These are phyloP conservation scores for Nicotiana benthamiana DNA, from an alignment of 257 asterid genomes.

Conservation along the genomic window DNA sequence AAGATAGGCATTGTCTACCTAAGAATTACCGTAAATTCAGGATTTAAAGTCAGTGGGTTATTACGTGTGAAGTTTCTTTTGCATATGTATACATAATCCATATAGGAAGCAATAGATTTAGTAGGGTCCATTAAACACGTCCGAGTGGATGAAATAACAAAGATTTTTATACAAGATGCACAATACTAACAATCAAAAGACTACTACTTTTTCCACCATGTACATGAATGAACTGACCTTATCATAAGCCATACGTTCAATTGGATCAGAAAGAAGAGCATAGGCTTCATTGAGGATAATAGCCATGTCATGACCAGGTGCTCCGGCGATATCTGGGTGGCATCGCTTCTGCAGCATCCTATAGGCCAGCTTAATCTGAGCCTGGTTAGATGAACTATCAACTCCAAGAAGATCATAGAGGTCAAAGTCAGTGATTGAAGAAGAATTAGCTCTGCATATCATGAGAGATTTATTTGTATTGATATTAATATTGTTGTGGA, in stretches of 20 bases:
- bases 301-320: constrained; percentile 88
- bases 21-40: background rate
- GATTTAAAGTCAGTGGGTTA: background rate
- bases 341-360: constrained; percentile 78
- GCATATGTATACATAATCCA: background rate
- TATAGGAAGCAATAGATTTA: background rate
- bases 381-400: constrained; percentile 46
- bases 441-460: constrained; percentile 33
- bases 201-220: background rate
- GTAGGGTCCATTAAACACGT: background rate
- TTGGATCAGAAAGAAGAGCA: constrained; percentile 70
- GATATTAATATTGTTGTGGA: background rate
- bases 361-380: constrained; percentile 68
- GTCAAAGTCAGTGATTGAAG: constrained; percentile 56
- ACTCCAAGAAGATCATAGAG: constrained; percentile 83
- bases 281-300: constrained; percentile 85
- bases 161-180: no score
- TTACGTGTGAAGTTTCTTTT: background rate
- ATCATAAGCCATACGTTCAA: constrained; percentile 61
- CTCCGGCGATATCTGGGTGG: constrained; percentile 92
- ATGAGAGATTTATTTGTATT: background rate
- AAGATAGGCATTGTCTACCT: background rate
- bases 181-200: background rate
- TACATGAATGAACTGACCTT: constrained; percentile 33
- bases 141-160: background rate